Evolutionary conservation across 2,329 filamentous ascomycete genomes (phyloP).

Genomic region (Aspergillus jensenii): DNA sequence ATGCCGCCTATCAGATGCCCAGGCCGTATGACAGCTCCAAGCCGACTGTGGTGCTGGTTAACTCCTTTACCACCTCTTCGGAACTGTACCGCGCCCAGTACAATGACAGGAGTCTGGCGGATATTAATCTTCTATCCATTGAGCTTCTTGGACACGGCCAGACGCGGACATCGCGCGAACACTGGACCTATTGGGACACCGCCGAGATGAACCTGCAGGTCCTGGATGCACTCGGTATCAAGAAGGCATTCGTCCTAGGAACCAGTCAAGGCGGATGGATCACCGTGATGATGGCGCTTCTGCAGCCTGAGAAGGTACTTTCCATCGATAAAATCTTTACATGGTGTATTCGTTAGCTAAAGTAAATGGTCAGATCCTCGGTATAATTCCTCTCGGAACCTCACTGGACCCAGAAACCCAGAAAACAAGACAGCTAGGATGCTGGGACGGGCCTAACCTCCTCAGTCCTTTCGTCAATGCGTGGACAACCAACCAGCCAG

Average conservation of each 20-base stretch:
- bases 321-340: neutral
- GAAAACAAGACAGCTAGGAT: neutral
- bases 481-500: neutral
- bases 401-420: neutral
- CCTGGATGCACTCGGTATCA: neutral
- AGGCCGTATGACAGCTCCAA: neutral
- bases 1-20: neutral
- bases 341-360: neutral
- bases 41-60: neutral
- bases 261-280: neutral
- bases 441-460: neutral
- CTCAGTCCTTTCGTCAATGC: neutral
- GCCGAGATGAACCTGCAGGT: neutral
- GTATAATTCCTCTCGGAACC: neutral
- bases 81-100: neutral
- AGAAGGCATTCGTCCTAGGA: neutral
- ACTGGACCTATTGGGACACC: neutral
- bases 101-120: neutral
- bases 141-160: neutral
- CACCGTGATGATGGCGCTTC: neutral
- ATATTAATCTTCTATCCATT: neutral
- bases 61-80: neutral
- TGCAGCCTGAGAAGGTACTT: neutral
- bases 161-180: neutral
- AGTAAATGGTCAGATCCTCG: neutral